Evolutionary conservation across 164 flowering plant genomes (phyloP).

Genomic region (Tinospora cordifolia): DNA sequence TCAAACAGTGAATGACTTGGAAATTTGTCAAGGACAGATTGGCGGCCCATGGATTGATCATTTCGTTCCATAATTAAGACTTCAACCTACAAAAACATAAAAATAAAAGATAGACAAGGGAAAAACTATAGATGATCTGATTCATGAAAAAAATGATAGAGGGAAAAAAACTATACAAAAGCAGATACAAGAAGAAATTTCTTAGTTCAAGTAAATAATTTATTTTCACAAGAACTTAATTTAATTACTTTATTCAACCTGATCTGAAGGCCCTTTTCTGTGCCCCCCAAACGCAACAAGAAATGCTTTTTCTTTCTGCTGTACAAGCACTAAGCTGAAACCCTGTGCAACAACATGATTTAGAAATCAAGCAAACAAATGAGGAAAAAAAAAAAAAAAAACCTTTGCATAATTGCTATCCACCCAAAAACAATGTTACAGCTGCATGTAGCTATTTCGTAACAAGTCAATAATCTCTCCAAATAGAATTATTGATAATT

Average conservation of each 20-base stretch:
- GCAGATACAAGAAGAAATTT: not conserved
- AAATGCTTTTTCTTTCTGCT: constrained; percentile 75
- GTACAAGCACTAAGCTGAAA: constrained; percentile 80
- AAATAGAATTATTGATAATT: too few relatives aligned
- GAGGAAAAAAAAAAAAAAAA: constrained; percentile 1
- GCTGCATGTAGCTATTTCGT: not conserved
- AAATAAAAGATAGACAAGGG: not conserved
- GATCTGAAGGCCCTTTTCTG: constrained; percentile 80
- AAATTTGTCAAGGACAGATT: constrained; percentile 38
- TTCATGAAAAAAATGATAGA: not conserved
- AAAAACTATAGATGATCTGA: not conserved
- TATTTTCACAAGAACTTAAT: not conserved
- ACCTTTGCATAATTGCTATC: not conserved
- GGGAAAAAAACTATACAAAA: not conserved
- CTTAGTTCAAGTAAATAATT: not conserved
- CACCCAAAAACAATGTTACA: not conserved
- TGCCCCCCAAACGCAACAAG: constrained; percentile 94
- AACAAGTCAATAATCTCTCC: too few relatives aligned
- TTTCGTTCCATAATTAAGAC: constrained; percentile 58
- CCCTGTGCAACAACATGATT: constrained; percentile 42
- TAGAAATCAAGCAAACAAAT: constrained; percentile 5
- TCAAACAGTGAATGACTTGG: constrained; percentile 32
- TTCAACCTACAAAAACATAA: constrained; percentile 55
- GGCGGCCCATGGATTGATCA: constrained; percentile 41
- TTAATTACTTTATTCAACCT: constrained; percentile 39